phyloP scores from a whole-genome alignment of 2,329 filamentous ascomycete genomes.

The Colletotrichum sp. region DNA sequence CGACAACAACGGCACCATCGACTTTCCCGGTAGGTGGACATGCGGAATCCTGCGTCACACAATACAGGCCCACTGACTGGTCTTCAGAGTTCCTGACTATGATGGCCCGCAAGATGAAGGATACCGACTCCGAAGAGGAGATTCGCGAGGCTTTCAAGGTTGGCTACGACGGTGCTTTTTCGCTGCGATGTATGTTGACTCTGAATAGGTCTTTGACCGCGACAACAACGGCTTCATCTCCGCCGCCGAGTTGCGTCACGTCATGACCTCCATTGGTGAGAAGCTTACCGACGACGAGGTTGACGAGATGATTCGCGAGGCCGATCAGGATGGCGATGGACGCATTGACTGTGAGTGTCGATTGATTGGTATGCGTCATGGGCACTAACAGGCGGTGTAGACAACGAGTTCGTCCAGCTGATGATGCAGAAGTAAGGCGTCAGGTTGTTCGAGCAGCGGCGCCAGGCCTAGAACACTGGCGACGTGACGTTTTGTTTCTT shows the following conservation, averaged over 20 bases:
- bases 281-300: slow-evolving; percentile 91
- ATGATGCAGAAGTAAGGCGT: slow-evolving; percentile 88
- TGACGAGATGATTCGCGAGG: slow-evolving; percentile 92
- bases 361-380: background rate
- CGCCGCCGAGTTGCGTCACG: slow-evolving; percentile 84
- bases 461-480: background rate
- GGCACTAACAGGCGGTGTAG: slow-evolving; percentile 44
- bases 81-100: slow-evolving; percentile 86
- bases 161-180: background rate
- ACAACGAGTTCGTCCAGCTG: slow-evolving; percentile 92
- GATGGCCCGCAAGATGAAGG: slow-evolving; percentile 96
- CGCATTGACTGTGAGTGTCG: slow-evolving; percentile 79
- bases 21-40: slow-evolving; percentile 76
- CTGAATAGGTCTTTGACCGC: slow-evolving; percentile 74
- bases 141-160: slow-evolving; percentile 91
- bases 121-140: slow-evolving; percentile 89
- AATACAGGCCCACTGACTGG: slow-evolving; percentile 28
- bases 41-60: background rate
- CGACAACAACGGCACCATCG: slow-evolving; percentile 92
- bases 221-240: slow-evolving; percentile 94
- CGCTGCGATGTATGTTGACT: background rate
- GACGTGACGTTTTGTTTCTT: background rate
- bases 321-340: slow-evolving; percentile 87
- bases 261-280: slow-evolving; percentile 92
- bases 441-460: slow-evolving; percentile 9